Base-by-base conservation (phyloP, 345 rosid species). In the Acer campestre region DNA sequence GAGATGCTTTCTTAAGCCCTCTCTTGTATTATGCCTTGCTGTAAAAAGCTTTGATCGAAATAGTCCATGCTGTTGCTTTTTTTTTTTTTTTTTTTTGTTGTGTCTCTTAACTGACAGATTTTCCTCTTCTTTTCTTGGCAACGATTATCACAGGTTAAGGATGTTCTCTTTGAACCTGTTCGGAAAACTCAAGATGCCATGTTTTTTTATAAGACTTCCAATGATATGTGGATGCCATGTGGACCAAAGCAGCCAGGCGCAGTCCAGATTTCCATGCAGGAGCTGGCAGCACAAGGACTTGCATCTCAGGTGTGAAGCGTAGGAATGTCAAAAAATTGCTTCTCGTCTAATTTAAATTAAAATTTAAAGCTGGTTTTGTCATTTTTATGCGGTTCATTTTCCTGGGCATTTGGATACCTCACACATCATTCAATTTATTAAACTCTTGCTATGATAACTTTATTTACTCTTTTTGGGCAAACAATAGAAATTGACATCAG, bases 101-200 rank as follows among this genome's bases (percentile, higher is more conserved):
- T 10, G 59, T 27, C 23, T 42, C 59, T 61, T 42, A 27, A 27
- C 69, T 17, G 20, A 66, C 18, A 56, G 61, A n/a, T 56, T 56
- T 56, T 14, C 7, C 23, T 49, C 53, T 10, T 10, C 49, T 46
- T 48, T 27, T 63, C 44, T 25, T 48, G 61, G 25, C 9, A 7
- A 48, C 49, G 75, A 58, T 18, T 48, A 5, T 77, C 68, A 76
- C 89, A 95, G 98, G 97, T 94, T 29, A 94, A 91, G 78, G 98
- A 93, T 83, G 98, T 94, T 68, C 90, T 94, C 10, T 94, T 94
- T 76, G 98, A 94, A 78, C 98, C 98, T 67, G 98, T 94, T 73
- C 94, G 98, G 49, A 91, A 94, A 84, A 93, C 98, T 8, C 95
- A 89, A 71, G 98, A 94, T 83, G 98, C 98, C 17, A 90, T 91